A percentile compares a stretch with the other conserved stretches of the same genome.
Conservation (phyloP, 352 stramenopile species). For the Globisporangium abappressorium region DNA sequence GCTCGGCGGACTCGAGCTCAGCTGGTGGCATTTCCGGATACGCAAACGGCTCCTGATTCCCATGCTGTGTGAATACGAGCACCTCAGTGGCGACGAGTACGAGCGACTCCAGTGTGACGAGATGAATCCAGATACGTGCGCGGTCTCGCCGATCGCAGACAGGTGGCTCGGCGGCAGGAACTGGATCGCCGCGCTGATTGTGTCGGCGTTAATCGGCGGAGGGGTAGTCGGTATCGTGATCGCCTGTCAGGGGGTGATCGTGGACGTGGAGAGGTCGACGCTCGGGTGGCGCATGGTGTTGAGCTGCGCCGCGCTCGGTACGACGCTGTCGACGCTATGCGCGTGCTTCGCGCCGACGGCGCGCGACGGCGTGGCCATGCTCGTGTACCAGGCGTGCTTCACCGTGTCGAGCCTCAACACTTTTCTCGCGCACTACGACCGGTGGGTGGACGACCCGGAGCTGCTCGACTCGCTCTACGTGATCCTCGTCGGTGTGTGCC, state of each 20-base stretch:
- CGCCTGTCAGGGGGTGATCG: slow-evolving; percentile 12
- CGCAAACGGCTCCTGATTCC: slow-evolving; percentile 38
- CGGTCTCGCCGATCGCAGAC: slow-evolving; percentile 28
- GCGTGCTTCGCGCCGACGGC: slow-evolving; percentile 39
- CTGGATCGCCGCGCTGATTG: slow-evolving; percentile 15
- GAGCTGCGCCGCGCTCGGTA: slow-evolving; percentile 21
- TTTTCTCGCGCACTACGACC: slow-evolving; percentile 49
- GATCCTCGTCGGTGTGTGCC: slow-evolving; percentile 37
- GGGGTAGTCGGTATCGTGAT: slow-evolving; percentile 17
- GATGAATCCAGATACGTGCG: slow-evolving; percentile 27
- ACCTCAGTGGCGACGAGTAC: slow-evolving; percentile 21
- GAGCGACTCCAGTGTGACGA: slow-evolving; percentile 20
- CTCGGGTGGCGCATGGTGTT: slow-evolving; percentile 32
- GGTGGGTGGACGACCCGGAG: slow-evolving; percentile 33
- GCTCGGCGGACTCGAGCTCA: slow-evolving; percentile 43
- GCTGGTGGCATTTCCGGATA: slow-evolving; percentile 65
- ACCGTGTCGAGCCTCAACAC: slow-evolving; percentile 56
- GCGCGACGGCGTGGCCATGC: slow-evolving; percentile 36
- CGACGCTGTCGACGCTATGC: slow-evolving; percentile 31
- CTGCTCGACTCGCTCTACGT: slow-evolving; percentile 66
- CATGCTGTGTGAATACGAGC: slow-evolving; percentile 10
- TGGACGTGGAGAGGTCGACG: slow-evolving; percentile 3
- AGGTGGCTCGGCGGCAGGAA: slow-evolving; percentile 18
- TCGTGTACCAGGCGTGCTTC: slow-evolving; percentile 54
- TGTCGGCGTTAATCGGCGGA: slow-evolving; percentile 13